A percentile compares a stretch with the other conserved stretches of the same genome.
Conservation (phyloP, 2,329 filamentous ascomycete species). For the Trichoderma koningii region DNA sequence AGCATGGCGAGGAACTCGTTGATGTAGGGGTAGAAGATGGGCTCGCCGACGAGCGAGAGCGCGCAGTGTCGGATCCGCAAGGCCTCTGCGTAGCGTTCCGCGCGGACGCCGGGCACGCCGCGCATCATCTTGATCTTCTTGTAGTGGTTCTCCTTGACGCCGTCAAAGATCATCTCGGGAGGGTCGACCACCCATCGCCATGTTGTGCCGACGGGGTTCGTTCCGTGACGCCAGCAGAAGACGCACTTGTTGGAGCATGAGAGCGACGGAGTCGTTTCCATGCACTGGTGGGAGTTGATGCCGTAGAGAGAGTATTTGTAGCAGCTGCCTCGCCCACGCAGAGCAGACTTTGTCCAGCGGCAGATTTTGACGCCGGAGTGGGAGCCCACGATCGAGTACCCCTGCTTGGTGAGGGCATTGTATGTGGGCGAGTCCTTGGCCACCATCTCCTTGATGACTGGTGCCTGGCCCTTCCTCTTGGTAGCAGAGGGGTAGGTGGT, state of each 20-base stretch:
- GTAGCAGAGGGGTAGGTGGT: slow-evolving; percentile 65
- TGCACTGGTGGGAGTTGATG: slow-evolving; percentile 93
- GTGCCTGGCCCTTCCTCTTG: slow-evolving; percentile 47
- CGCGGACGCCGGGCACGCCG: slow-evolving; percentile 87
- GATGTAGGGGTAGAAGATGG: slow-evolving; percentile 98
- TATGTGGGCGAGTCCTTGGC: slow-evolving; percentile 88
- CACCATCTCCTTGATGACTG: slow-evolving; percentile 84
- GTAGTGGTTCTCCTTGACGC: slow-evolving; percentile 90
- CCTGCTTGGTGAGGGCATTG: slow-evolving; percentile 87
- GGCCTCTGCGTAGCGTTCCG: slow-evolving; percentile 88
- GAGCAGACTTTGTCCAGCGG: slow-evolving; percentile 95
- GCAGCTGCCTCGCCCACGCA: slow-evolving; percentile 89
- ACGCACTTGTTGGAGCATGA: slow-evolving; percentile 98
- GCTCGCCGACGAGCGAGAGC: slow-evolving; percentile 87
- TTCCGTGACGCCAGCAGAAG: slow-evolving; percentile 98
- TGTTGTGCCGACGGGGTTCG: slow-evolving; percentile 92
- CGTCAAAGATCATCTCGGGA: slow-evolving; percentile 84
- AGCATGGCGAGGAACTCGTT: slow-evolving; percentile 86
- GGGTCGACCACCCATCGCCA: slow-evolving; percentile 97
- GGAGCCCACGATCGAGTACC: slow-evolving; percentile 91
- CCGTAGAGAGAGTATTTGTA: slow-evolving; percentile 99
- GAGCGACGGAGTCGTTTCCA: slow-evolving; percentile 95
- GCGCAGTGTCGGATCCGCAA: slow-evolving; percentile 94
- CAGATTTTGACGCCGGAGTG: slow-evolving; percentile 98
- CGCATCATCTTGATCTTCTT: slow-evolving; percentile 97